These are phyloP conservation scores for Botrytis porri DNA, from an alignment of 2,329 filamentous ascomycete genomes.

Conservation along the genomic window DNA sequence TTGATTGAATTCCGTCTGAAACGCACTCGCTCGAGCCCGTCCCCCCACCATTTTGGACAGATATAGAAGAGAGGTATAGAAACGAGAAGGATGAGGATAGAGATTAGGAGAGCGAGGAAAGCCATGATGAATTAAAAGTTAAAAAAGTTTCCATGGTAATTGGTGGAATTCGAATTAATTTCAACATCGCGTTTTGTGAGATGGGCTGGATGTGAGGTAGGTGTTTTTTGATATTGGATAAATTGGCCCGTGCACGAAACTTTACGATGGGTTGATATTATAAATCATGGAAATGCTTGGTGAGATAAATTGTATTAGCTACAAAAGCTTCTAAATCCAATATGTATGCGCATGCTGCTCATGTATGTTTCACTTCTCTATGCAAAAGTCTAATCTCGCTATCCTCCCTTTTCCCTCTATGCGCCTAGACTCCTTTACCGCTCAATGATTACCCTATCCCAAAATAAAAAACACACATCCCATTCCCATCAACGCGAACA, in stretches of 20 bases:
- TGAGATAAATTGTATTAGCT: not conserved
- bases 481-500: not conserved
- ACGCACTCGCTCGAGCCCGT: not conserved
- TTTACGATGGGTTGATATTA: not conserved
- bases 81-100: not conserved
- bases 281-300: not conserved
- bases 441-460: not conserved
- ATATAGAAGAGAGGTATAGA: not conserved
- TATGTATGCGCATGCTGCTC: not conserved
- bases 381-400: not conserved
- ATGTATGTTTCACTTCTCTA: not conserved
- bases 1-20: not conserved
- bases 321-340: not conserved
- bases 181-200: not conserved
- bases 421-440: not conserved
- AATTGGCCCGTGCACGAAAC: not conserved
- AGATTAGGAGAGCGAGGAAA: not conserved
- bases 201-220: not conserved
- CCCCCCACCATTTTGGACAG: not conserved
- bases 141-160: not conserved
- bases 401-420: not conserved
- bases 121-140: not conserved
- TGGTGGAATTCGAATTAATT: not conserved
- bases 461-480: not conserved
- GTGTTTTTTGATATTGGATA: not conserved